These are phyloP conservation scores for Pichia paraexigua DNA, from an alignment of 805 yeast genomes.

Conservation along the genomic window DNA sequence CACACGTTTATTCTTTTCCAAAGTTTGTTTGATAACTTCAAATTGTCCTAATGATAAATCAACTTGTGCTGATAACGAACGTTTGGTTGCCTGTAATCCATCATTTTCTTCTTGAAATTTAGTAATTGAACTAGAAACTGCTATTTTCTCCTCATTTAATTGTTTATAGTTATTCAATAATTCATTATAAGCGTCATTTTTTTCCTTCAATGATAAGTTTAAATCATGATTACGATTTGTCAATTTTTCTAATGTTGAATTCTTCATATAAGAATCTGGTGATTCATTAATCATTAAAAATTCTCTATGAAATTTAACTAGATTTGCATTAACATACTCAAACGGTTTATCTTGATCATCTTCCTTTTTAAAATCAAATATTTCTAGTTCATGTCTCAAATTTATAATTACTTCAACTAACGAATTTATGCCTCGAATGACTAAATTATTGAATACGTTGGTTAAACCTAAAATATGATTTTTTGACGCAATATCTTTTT, in stretches of 20 bases:
- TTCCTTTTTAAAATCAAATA: neutral
- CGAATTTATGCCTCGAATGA: slow-evolving; percentile 21
- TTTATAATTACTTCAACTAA: slow-evolving; percentile 15
- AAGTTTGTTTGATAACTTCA: slow-evolving; percentile 27
- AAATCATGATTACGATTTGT: slow-evolving; percentile 1
- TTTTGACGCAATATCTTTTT: neutral
- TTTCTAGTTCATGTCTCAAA: slow-evolving; percentile 1
- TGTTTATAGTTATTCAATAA: slow-evolving; percentile 27
- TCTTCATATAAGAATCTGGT: neutral
- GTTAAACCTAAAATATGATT: slow-evolving; percentile 6
- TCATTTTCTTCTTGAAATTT: slow-evolving; percentile 16
- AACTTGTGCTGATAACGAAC: slow-evolving; percentile 13
- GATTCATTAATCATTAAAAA: slow-evolving; percentile 5
- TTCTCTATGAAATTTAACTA: slow-evolving; percentile 10
- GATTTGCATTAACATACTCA: neutral
- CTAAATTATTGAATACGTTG: slow-evolving; percentile 13
- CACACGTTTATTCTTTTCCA: slow-evolving; percentile 26
- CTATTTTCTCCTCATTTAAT: slow-evolving; percentile 27
- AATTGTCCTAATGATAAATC: slow-evolving; percentile 22
- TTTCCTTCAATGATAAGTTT: slow-evolving; percentile 1
- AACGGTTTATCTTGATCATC: too few species aligned
- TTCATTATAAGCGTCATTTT: slow-evolving; percentile 20
- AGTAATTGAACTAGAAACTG: slow-evolving; percentile 18
- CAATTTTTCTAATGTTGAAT: slow-evolving; percentile 2
- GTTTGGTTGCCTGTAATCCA: slow-evolving; percentile 13